Evolutionary conservation across 2,329 filamentous ascomycete genomes (phyloP).

Genomic region (Sclerotinia trifoliorum): DNA sequence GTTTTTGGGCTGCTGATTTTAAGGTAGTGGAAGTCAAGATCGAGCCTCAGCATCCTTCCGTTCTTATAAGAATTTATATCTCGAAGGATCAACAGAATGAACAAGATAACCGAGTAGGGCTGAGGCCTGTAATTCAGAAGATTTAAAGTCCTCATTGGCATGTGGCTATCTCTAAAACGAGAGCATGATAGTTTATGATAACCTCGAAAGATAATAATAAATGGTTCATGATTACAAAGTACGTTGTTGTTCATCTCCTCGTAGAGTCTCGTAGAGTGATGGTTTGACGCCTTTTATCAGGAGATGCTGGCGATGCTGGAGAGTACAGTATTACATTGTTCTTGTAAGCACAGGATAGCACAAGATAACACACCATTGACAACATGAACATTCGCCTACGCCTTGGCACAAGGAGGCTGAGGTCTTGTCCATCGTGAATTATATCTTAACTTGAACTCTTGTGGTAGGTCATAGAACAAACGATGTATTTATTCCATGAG

Average conservation of each 20-base stretch:
- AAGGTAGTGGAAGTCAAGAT: neutral
- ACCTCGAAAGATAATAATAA: neutral
- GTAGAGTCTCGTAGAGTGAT: too few relatives aligned
- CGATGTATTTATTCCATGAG: neutral
- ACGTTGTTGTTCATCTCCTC: neutral
- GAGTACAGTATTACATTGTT: neutral
- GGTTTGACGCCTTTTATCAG: neutral
- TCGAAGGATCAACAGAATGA: conserved; percentile 9
- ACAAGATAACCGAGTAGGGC: neutral
- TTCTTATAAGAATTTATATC: neutral
- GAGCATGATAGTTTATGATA: neutral
- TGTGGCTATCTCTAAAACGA: neutral
- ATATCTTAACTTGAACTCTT: neutral
- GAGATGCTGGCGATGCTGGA: neutral
- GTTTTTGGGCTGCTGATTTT: neutral
- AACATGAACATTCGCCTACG: neutral
- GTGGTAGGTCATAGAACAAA: neutral
- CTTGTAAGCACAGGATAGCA: neutral
- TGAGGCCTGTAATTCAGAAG: neutral
- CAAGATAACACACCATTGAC: neutral
- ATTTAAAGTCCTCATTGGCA: neutral
- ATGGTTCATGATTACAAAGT: neutral
- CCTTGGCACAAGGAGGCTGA: conserved; percentile 17
- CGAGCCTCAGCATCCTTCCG: neutral
- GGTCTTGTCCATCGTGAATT: neutral